phyloP scores from a whole-genome alignment of 192 early-diverging fungal genomes.

The Backusella tuberculispora region DNA sequence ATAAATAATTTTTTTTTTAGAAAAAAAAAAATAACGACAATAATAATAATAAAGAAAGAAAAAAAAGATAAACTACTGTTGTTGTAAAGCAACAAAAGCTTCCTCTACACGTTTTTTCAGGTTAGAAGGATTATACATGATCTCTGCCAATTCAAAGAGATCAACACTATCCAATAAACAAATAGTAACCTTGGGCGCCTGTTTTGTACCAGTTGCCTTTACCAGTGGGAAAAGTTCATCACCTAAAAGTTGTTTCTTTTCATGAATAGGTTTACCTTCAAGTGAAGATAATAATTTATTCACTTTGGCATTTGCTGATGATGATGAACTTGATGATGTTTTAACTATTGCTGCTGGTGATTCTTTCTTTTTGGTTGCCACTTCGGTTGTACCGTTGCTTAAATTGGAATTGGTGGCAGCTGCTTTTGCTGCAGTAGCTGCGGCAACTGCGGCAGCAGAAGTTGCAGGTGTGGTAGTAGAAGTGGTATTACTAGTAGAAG shows the following conservation, averaged over 20 bases:
- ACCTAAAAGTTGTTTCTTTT: conserved; percentile 47
- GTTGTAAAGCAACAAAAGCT: conserved; percentile 26
- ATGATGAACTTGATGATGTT: no score
- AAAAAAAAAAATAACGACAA: neutral
- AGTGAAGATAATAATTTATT: conserved; percentile 37
- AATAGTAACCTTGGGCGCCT: conserved; percentile 44
- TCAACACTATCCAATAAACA: conserved; percentile 42
- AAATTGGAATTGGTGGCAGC: no score
- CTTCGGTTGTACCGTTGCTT: neutral
- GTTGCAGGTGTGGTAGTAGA: neutral
- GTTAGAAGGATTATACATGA: conserved; percentile 37
- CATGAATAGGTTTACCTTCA: conserved; percentile 38
- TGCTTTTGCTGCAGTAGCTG: neutral
- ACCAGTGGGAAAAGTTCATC: conserved; percentile 46
- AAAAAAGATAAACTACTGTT: neutral
- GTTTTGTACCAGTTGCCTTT: conserved; percentile 38
- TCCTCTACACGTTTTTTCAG: conserved; percentile 12
- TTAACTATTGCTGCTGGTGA: neutral
- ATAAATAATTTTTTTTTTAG: no score
- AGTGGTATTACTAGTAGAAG: neutral
- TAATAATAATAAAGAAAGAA: neutral
- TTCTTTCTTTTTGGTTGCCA: neutral
- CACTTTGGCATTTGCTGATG: neutral
- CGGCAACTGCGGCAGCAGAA: neutral
- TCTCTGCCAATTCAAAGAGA: conserved; percentile 39